phyloP scores from a whole-genome alignment of 768 basidiomycete genomes.

The Amanita pseudoporphyria region DNA sequence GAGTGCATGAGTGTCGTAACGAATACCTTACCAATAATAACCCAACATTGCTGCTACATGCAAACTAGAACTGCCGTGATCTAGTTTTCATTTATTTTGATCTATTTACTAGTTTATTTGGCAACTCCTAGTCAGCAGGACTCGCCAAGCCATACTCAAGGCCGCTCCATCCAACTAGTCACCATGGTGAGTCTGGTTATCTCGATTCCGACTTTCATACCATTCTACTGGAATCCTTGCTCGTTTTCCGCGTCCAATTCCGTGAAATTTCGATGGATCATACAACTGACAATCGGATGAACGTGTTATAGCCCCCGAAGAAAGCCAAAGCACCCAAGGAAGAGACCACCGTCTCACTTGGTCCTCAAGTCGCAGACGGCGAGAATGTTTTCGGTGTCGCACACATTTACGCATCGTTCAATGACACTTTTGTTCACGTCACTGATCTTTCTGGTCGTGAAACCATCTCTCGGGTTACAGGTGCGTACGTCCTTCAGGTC shows the following conservation, averaged over 20 bases:
- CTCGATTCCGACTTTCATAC: background rate
- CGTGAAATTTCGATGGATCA: slow-evolving; percentile 36
- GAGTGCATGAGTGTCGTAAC: no score
- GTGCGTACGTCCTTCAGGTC: slow-evolving; percentile 42
- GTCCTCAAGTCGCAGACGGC: slow-evolving; percentile 93
- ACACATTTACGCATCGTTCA: slow-evolving; percentile 99
- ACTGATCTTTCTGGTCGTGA: slow-evolving; percentile 99
- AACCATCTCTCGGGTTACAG: slow-evolving; percentile 97
- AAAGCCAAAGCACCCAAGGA: slow-evolving; percentile 71
- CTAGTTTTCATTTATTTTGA: background rate
- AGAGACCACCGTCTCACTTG: slow-evolving; percentile 82
- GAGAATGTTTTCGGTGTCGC: slow-evolving; percentile 98
- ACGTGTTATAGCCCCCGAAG: slow-evolving; percentile 60
- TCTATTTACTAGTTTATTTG: background rate
- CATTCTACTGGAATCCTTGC: background rate
- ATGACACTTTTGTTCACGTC: slow-evolving; percentile 99
- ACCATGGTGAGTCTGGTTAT: slow-evolving; percentile 28
- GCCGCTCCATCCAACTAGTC: slow-evolving; percentile 18
- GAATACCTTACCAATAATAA: background rate
- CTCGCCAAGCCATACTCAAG: slow-evolving; percentile 26
- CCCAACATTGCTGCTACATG: no score
- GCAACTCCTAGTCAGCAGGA: slow-evolving; percentile 12
- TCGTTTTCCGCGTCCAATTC: background rate
- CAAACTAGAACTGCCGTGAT: background rate
- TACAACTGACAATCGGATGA: slow-evolving; percentile 39